Percentiles rank a stretch among this genome's conserved stretches.
Evolutionary conservation across 2,329 filamentous ascomycete species (phyloP).

Genomic region (Exophiala aquamarina): DNA sequence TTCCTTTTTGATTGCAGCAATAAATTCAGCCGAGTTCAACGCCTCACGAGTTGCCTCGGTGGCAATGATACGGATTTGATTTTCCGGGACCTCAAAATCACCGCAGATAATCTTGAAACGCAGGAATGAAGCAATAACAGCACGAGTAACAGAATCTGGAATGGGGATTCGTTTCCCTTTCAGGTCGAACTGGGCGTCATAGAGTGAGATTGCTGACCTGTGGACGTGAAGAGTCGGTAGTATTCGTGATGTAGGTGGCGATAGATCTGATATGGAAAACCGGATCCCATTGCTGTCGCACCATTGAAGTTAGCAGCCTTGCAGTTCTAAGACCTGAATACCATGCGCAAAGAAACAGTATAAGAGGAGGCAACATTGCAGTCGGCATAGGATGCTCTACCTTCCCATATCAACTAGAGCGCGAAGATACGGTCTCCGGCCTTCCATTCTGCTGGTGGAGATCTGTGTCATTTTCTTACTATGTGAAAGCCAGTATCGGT

Average conservation of each 20-base stretch:
- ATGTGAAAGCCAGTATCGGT: no score
- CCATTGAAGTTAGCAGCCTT: no score
- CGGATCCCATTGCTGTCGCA: slow-evolving; percentile 91
- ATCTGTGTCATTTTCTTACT: no score
- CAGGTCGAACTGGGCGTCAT: slow-evolving; percentile 64
- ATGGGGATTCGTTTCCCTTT: slow-evolving; percentile 51
- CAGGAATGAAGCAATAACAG: slow-evolving; percentile 66
- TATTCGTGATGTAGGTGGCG: slow-evolving; percentile 67
- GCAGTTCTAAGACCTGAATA: no score
- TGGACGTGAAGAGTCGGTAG: slow-evolving; percentile 75
- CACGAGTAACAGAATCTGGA: slow-evolving; percentile 57
- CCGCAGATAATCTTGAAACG: slow-evolving; percentile 71
- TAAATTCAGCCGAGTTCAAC: slow-evolving; percentile 69
- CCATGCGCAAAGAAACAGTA: no score
- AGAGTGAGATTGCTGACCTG: slow-evolving; percentile 78
- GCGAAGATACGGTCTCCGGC: no score
- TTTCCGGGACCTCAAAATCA: slow-evolving; percentile 63
- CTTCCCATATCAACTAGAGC: no score
- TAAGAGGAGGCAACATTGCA: no score
- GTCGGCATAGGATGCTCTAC: no score
- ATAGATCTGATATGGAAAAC: slow-evolving; percentile 81
- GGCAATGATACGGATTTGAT: slow-evolving; percentile 74
- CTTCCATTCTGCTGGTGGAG: no score
- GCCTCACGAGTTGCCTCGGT: slow-evolving; percentile 87
- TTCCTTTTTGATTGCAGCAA: slow-evolving; percentile 59